Evolutionary conservation across 164 flowering plant genomes (phyloP).

Genomic region (Piper betle): DNA sequence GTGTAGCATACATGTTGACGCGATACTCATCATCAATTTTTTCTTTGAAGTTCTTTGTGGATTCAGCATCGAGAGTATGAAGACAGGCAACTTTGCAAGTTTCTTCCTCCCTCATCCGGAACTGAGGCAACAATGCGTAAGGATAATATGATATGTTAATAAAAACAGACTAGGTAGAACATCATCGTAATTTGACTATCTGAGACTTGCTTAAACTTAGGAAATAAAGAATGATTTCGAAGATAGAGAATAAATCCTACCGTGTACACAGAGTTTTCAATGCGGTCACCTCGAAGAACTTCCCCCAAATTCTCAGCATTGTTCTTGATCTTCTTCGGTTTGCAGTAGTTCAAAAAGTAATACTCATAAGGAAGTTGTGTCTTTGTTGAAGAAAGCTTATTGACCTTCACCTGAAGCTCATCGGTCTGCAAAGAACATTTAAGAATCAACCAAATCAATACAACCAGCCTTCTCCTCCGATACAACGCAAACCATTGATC

Average conservation of each 20-base stretch:
- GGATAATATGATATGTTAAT: too few species aligned
- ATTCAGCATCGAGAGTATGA: conserved; percentile 26
- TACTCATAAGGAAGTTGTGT: conserved; percentile 56
- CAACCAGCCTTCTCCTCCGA: not conserved
- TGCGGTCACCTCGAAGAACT: conserved; percentile 64
- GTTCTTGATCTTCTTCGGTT: conserved; percentile 32
- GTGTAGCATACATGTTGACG: conserved; percentile 39
- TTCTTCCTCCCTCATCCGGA: conserved; percentile 38
- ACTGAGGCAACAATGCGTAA: conserved; percentile 16
- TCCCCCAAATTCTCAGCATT: conserved; percentile 57
- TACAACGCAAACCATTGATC: not conserved
- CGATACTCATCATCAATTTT: conserved; percentile 55
- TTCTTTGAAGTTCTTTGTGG: conserved; percentile 49
- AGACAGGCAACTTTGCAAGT: conserved; percentile 44
- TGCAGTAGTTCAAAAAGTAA: conserved; percentile 43
- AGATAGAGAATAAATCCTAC: conserved; percentile 15
- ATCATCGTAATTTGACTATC: not conserved
- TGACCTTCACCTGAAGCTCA: conserved; percentile 43
- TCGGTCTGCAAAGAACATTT: conserved; percentile 28
- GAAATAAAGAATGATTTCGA: not conserved
- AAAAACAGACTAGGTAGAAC: not conserved
- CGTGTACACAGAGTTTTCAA: conserved; percentile 47
- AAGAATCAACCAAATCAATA: not conserved
- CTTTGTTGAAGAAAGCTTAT: conserved; percentile 55
- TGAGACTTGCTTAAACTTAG: not conserved